Evolutionary conservation across 768 basidiomycete species (phyloP).

Genomic region (Trametes punicea): DNA sequence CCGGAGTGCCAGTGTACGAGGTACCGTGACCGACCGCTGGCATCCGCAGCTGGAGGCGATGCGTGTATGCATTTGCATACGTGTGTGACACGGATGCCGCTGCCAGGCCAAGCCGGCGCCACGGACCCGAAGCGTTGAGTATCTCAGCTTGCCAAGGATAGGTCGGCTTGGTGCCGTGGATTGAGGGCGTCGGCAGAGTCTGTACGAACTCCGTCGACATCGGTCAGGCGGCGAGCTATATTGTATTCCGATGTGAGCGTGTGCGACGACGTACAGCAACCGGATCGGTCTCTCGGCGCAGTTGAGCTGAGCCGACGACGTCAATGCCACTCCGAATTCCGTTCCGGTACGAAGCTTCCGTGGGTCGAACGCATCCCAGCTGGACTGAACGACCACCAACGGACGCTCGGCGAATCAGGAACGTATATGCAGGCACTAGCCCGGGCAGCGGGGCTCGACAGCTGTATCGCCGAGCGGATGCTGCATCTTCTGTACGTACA

Average conservation of each 20-base stretch:
- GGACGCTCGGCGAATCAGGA: neutral
- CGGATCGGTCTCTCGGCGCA: too few relatives aligned
- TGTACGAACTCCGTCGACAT: neutral
- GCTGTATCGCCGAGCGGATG: constrained; percentile 5
- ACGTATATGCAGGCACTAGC: neutral
- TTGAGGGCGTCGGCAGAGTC: neutral
- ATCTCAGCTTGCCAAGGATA: neutral
- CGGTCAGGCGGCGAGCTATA: neutral
- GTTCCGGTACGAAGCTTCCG: too few relatives aligned
- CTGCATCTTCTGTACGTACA: constrained; percentile 4
- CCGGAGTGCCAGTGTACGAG: too few relatives aligned
- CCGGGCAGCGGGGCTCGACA: neutral
- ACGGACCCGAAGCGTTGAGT: constrained; percentile 7
- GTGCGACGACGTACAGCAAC: too few relatives aligned
- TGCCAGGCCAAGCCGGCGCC: neutral
- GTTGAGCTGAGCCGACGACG: too few relatives aligned
- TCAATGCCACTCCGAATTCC: too few relatives aligned
- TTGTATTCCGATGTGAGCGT: too few relatives aligned
- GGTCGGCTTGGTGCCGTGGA: neutral
- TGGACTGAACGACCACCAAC: neutral
- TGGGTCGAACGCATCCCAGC: too few relatives aligned
- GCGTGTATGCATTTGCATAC: too few relatives aligned
- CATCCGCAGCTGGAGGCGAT: neutral
- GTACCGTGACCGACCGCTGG: neutral
- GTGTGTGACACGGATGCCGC: neutral